phyloP scores from a whole-genome alignment of 805 yeast species.

The Kodamaea restingae region DNA sequence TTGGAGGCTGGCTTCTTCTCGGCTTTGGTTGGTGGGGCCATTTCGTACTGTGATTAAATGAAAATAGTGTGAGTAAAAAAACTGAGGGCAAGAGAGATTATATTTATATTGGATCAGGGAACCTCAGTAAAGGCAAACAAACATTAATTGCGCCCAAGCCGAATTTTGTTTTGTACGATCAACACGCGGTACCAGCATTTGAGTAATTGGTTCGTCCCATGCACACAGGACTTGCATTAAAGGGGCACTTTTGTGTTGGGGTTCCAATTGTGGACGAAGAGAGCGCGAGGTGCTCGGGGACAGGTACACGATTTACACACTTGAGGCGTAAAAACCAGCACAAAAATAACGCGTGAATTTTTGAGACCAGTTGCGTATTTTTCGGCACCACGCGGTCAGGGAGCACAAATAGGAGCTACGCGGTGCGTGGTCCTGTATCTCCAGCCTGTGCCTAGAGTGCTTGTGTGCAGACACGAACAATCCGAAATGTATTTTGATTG shows the following conservation, averaged over 20 bases:
- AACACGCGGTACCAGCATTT: not conserved
- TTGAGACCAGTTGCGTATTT: not conserved
- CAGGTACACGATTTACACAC: constrained; percentile 1
- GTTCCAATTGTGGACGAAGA: not conserved
- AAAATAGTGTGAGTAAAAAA: constrained; percentile 3
- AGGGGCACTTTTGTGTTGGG: constrained; percentile 3
- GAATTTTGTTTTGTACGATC: not conserved
- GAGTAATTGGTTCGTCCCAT: not conserved
- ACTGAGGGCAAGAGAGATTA: constrained; percentile 3
- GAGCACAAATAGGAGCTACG: not conserved
- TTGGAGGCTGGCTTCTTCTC: constrained; percentile 86
- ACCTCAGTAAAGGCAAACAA: not conserved
- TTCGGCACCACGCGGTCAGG: not conserved
- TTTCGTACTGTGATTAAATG: constrained; percentile 8
- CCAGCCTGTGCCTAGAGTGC: not conserved
- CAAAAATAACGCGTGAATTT: not conserved
- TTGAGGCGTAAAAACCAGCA: not conserved
- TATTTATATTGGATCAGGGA: not conserved
- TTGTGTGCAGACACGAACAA: not conserved
- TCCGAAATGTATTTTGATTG: not conserved
- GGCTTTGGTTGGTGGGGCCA: constrained; percentile 39
- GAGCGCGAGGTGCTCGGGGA: constrained; percentile 4
- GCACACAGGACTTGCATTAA: not conserved
- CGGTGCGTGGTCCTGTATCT: not conserved
- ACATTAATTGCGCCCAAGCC: not conserved